Conservation (phyloP, 2,329 filamentous ascomycete species). For the Fusarium tjaetaba region DNA sequence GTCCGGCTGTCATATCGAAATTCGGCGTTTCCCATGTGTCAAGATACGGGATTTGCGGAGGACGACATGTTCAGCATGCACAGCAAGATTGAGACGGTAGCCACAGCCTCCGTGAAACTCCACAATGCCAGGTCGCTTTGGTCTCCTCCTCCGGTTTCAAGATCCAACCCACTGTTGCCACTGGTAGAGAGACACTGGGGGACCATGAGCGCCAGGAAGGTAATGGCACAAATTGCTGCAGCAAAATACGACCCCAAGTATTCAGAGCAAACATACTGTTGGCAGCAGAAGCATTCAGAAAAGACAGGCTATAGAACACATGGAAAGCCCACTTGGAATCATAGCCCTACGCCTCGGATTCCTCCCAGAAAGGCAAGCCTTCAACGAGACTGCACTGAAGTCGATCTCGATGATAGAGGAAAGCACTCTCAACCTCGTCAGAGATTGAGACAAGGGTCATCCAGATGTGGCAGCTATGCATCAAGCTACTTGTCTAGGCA, state of each 20-base stretch:
- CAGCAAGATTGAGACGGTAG: slow-evolving; percentile 64
- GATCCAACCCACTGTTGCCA: slow-evolving; percentile 53
- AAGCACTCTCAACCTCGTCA: not conserved
- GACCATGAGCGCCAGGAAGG: slow-evolving; percentile 53
- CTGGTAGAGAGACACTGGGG: slow-evolving; percentile 63
- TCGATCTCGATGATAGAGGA: not conserved
- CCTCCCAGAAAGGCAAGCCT: slow-evolving; percentile 40
- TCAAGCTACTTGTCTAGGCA: slow-evolving; percentile 16
- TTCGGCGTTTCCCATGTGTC: slow-evolving; percentile 60
- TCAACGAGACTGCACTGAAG: not conserved
- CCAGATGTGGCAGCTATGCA: slow-evolving; percentile 10
- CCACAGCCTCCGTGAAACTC: slow-evolving; percentile 60
- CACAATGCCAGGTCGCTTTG: slow-evolving; percentile 61
- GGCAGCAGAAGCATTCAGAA: not conserved
- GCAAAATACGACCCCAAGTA: slow-evolving; percentile 14
- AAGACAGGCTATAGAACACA: not conserved
- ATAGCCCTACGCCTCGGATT: slow-evolving; percentile 23
- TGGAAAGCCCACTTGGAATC: slow-evolving; percentile 2
- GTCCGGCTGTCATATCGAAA: slow-evolving; percentile 65
- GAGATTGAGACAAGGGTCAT: slow-evolving; percentile 9
- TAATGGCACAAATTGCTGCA: slow-evolving; percentile 50
- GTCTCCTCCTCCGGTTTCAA: slow-evolving; percentile 56
- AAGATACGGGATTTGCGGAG: slow-evolving; percentile 29
- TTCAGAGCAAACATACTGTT: not conserved
- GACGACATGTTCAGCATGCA: slow-evolving; percentile 53